Evolutionary conservation across 2,329 filamentous ascomycete genomes (phyloP).

Genomic region (Aspergillus brunneoviolaceus): DNA sequence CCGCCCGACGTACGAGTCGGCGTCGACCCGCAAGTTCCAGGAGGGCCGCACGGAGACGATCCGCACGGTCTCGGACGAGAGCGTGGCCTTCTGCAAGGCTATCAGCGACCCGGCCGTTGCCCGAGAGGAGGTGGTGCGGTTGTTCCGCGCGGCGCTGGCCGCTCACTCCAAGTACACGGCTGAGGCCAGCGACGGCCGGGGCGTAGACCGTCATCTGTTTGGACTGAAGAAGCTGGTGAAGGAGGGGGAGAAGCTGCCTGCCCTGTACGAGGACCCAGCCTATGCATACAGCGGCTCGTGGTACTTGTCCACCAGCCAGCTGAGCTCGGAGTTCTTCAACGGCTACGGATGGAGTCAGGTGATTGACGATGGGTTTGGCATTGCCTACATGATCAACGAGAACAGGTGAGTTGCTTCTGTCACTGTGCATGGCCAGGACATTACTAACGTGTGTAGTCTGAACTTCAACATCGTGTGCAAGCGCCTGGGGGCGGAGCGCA

Average conservation of each 20-base stretch:
- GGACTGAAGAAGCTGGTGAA: conserved; percentile 88
- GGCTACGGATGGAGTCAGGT: conserved; percentile 99
- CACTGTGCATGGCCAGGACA: neutral
- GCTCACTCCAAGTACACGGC: conserved; percentile 87
- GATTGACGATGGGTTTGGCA: conserved; percentile 91
- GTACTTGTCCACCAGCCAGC: conserved; percentile 85
- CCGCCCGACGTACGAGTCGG: conserved; percentile 95
- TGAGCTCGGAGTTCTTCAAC: conserved; percentile 97
- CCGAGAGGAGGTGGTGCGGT: conserved; percentile 64
- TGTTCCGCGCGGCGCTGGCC: conserved; percentile 79
- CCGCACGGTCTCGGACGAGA: conserved; percentile 86
- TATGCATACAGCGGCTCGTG: conserved; percentile 81
- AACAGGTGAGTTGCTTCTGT: conserved; percentile 63
- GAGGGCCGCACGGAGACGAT: conserved; percentile 95
- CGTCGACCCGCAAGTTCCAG: conserved; percentile 91
- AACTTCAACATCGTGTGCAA: conserved; percentile 99
- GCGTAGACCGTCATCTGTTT: conserved; percentile 95
- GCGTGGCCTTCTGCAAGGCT: conserved; percentile 82
- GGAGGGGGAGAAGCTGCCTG: conserved; percentile 76
- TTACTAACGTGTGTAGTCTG: conserved; percentile 56
- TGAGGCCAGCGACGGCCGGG: conserved; percentile 85
- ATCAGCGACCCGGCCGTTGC: conserved; percentile 70
- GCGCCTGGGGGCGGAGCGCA: conserved; percentile 81
- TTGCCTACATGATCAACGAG: conserved; percentile 99
- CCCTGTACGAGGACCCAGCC: conserved; percentile 82